phyloP scores from a whole-genome alignment of 352 stramenopile species.

The Globisporangium orthogonon region DNA sequence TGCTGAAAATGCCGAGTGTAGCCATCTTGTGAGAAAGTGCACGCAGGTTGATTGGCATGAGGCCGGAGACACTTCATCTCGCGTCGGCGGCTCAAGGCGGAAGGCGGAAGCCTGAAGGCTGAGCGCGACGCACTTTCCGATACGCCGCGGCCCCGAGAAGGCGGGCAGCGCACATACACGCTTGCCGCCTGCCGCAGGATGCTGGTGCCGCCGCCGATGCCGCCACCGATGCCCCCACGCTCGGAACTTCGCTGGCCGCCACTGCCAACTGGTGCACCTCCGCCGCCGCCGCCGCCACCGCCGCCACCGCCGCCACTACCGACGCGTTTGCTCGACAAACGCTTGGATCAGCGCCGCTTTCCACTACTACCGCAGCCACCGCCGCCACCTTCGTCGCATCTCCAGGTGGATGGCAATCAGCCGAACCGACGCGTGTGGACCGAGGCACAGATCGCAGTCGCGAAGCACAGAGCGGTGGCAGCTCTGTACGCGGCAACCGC shows the following conservation, averaged over 20 bases:
- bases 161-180: too few species aligned
- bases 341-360: background rate
- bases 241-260: conserved; percentile 4
- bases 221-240: too few species aligned
- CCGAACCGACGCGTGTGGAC: conserved; percentile 1
- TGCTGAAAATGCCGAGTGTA: too few species aligned
- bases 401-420: background rate
- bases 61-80: too few species aligned
- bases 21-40: too few species aligned
- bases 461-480: background rate
- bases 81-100: too few species aligned
- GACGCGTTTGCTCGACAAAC: background rate
- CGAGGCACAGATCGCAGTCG: background rate
- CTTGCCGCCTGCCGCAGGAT: too few species aligned
- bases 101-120: too few species aligned
- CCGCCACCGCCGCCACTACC: background rate
- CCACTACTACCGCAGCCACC: background rate
- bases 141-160: too few species aligned
- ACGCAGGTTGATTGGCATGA: too few species aligned
- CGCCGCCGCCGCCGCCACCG: background rate
- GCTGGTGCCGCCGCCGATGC: too few species aligned
- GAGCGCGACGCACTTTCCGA: too few species aligned
- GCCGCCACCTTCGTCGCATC: background rate
- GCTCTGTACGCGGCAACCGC: background rate
- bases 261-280: conserved; percentile 3